These are phyloP conservation scores for Gynochthodes officinalis DNA, from an alignment of 257 asterid genomes.

Conservation along the genomic window DNA sequence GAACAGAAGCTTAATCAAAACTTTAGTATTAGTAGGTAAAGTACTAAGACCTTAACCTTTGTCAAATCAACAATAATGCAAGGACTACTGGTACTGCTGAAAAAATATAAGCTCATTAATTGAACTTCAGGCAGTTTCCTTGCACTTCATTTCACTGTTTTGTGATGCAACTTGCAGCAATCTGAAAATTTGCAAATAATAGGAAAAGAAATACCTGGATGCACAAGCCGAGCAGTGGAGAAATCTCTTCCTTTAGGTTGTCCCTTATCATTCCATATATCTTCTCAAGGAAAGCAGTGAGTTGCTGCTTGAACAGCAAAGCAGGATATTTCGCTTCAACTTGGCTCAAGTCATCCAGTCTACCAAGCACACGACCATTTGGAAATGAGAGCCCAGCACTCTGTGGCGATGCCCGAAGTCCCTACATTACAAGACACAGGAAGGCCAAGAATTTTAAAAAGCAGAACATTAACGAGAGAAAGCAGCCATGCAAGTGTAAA, in stretches of 20 bases:
- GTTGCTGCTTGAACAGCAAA: conserved; percentile 97
- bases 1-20: neutral
- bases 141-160: neutral
- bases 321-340: conserved; percentile 99
- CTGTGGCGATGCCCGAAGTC: conserved; percentile 90
- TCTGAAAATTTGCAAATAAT: neutral
- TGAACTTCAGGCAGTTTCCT: neutral
- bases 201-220: conserved; percentile 63
- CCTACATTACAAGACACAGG: conserved; percentile 45
- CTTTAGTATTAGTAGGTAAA: neutral
- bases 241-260: conserved; percentile 91
- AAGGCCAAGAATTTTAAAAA: conserved; percentile 6
- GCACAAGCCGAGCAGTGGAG: conserved; percentile 93
- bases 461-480: neutral
- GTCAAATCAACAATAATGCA: too few relatives aligned
- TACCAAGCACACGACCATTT: conserved; percentile 79
- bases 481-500: conserved; percentile 21
- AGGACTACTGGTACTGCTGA: too few relatives aligned
- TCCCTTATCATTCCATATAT: conserved; percentile 96
- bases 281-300: conserved; percentile 98
- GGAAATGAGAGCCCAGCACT: conserved; percentile 85
- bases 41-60: too few relatives aligned
- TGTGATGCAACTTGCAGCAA: neutral
- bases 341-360: conserved; percentile 91
- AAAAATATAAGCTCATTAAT: neutral